Conservation (phyloP, 164 flowering plant genomes). For the Santalum album region DNA sequence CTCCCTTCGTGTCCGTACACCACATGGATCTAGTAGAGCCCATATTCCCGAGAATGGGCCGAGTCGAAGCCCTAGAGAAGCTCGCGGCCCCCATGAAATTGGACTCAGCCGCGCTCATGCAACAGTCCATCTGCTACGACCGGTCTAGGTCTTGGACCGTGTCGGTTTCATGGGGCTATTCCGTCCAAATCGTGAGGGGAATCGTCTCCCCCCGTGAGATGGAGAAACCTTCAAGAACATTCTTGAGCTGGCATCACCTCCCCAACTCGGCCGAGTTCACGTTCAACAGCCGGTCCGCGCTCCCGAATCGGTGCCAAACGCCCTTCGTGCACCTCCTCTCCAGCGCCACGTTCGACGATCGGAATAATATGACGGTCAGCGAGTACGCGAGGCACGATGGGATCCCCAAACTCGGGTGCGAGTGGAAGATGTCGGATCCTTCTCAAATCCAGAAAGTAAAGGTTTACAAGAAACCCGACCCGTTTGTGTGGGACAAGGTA, state of each 20-base stretch:
- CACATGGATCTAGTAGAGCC: constrained; percentile 69
- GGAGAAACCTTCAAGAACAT: constrained; percentile 43
- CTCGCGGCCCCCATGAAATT: constrained; percentile 33
- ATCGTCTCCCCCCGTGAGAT: constrained; percentile 37
- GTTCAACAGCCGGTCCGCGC: constrained; percentile 43
- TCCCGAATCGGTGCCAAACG: constrained; percentile 32
- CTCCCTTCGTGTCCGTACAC: constrained; percentile 71
- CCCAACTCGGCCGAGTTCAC: constrained; percentile 28
- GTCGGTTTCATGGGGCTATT: constrained; percentile 66
- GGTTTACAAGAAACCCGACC: constrained; percentile 39
- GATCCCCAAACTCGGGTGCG: constrained; percentile 7
- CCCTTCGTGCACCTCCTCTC: constrained; percentile 33
- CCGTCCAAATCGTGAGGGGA: constrained; percentile 42
- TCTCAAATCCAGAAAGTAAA: constrained; percentile 14
- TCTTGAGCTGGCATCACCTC: constrained; percentile 39
- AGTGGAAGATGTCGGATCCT: constrained; percentile 23
- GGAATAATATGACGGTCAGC: constrained; percentile 12
- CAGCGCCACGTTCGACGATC: constrained; percentile 15
- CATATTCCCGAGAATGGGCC: constrained; percentile 47
- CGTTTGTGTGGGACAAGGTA: constrained; percentile 40
- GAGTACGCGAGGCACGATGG: constrained; percentile 14
- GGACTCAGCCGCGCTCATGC: constrained; percentile 67
- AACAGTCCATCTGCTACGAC: constrained; percentile 74
- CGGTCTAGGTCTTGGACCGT: constrained; percentile 33
- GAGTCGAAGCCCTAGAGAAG: constrained; percentile 31